These are phyloP conservation scores for Globisporangium iwayamae DNA, from an alignment of 352 stramenopile genomes.

Conservation along the genomic window DNA sequence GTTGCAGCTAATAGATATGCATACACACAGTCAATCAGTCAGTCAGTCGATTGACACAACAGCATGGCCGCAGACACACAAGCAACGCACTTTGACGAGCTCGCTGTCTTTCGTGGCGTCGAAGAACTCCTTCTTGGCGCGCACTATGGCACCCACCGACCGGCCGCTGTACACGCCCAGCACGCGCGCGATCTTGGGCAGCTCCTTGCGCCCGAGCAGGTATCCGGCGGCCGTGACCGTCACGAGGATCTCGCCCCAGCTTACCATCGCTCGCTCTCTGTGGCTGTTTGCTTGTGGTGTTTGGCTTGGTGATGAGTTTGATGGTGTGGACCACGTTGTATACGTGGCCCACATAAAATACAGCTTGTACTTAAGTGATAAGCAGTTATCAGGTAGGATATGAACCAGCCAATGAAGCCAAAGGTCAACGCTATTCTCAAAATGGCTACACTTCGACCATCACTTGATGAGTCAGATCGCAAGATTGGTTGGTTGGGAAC, in stretches of 20 bases:
- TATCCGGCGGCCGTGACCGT: slow-evolving; percentile 64
- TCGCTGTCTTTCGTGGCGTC: slow-evolving; percentile 78
- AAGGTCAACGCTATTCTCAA: not conserved
- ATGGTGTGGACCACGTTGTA: no score
- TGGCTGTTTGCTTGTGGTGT: not conserved
- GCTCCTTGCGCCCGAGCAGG: slow-evolving; percentile 63
- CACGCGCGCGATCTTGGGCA: slow-evolving; percentile 65
- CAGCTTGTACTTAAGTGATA: no score
- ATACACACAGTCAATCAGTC: not conserved
- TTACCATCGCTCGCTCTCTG: slow-evolving; percentile 40
- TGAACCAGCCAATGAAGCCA: not conserved
- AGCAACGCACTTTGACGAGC: slow-evolving; percentile 49
- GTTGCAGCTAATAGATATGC: slow-evolving; percentile 39
- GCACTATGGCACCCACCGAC: slow-evolving; percentile 62
- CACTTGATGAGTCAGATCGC: no score
- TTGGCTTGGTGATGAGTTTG: not conserved
- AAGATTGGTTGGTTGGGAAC: not conserved
- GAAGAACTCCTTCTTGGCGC: slow-evolving; percentile 83
- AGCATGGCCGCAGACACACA: not conserved
- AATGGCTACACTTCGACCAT: no score
- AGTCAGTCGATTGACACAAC: not conserved
- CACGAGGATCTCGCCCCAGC: slow-evolving; percentile 63
- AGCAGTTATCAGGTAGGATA: not conserved
- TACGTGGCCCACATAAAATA: no score
- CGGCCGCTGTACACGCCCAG: slow-evolving; percentile 58